Percentiles rank a stretch among this genome's conserved stretches.
These are phyloP conservation scores for Sporothrix humicola DNA, from an alignment of 2,329 filamentous ascomycete species.

Conservation along the genomic window DNA sequence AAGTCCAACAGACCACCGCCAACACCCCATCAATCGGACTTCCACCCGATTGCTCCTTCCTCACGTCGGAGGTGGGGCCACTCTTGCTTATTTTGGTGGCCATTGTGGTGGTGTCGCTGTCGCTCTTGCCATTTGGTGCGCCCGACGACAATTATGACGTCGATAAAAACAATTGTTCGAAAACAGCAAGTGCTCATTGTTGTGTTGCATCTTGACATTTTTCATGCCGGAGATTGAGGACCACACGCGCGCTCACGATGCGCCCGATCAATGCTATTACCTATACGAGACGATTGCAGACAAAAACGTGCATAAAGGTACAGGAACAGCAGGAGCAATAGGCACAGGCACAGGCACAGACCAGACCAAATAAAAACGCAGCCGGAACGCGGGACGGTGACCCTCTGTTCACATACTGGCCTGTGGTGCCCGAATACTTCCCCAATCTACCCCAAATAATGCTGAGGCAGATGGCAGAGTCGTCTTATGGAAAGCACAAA, in stretches of 20 bases:
- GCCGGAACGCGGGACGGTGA: conserved; percentile 27
- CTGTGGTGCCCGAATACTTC: background rate
- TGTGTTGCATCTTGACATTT: conserved; percentile 1
- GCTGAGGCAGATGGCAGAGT: background rate
- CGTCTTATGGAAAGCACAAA: background rate
- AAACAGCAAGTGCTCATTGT: background rate
- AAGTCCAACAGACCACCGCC: background rate
- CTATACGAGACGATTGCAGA: background rate
- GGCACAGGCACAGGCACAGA: background rate
- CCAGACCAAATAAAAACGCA: background rate
- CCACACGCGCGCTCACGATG: background rate
- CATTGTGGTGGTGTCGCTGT: background rate
- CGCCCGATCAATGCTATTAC: background rate
- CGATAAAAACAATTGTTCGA: background rate
- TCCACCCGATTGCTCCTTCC: background rate
- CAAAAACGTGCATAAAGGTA: conserved; percentile 3
- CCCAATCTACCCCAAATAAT: conserved; percentile 7
- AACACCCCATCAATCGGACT: background rate
- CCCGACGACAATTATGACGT: background rate
- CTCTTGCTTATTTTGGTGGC: background rate
- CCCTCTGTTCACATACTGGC: background rate
- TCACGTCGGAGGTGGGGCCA: background rate
- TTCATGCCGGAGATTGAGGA: background rate
- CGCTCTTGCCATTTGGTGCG: background rate
- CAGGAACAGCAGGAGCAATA: conserved; percentile 9